These are phyloP conservation scores for Glycine tomentella DNA, from an alignment of 306 rosid species.

Conservation along the genomic window DNA sequence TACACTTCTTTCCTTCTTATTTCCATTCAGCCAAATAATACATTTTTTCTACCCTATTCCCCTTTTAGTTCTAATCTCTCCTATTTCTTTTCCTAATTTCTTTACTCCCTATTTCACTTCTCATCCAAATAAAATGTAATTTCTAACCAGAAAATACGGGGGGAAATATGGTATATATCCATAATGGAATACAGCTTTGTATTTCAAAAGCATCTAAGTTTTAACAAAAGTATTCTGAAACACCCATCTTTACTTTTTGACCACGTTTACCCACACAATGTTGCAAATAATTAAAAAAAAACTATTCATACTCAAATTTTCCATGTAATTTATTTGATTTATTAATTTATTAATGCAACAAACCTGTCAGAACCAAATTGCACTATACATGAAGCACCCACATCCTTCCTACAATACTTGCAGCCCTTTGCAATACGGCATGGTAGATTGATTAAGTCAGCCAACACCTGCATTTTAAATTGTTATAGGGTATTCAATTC, in stretches of 20 bases:
- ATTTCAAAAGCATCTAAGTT: background rate
- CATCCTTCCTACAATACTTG: conserved; percentile 77
- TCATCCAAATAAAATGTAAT: background rate
- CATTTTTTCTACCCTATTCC: background rate
- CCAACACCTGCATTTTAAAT: conserved; percentile 74
- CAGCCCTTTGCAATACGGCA: conserved; percentile 97
- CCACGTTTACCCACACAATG: conserved; percentile 15
- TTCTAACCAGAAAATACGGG: background rate
- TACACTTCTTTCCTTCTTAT: background rate
- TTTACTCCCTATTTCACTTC: background rate
- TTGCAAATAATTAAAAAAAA: conserved; percentile 22
- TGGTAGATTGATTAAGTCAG: conserved; percentile 83
- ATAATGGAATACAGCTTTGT: background rate
- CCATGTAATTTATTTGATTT: conserved; percentile 13
- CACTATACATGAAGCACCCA: conserved; percentile 89
- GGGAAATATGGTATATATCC: background rate
- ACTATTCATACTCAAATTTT: conserved; percentile 30
- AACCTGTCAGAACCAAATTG: conserved; percentile 79
- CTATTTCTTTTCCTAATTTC: background rate
- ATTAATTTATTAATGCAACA: conserved; percentile 35
- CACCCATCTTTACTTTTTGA: conserved; percentile 18
- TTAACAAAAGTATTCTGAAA: conserved; percentile 3
- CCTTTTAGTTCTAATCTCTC: background rate
- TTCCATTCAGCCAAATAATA: background rate
- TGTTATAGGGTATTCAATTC: conserved; percentile 27